Percentiles rank a stretch among this genome's conserved stretches.
phyloP scores from a whole-genome alignment of 176 grass and related monocot genomes.

The Oryza rufipogon region DNA sequence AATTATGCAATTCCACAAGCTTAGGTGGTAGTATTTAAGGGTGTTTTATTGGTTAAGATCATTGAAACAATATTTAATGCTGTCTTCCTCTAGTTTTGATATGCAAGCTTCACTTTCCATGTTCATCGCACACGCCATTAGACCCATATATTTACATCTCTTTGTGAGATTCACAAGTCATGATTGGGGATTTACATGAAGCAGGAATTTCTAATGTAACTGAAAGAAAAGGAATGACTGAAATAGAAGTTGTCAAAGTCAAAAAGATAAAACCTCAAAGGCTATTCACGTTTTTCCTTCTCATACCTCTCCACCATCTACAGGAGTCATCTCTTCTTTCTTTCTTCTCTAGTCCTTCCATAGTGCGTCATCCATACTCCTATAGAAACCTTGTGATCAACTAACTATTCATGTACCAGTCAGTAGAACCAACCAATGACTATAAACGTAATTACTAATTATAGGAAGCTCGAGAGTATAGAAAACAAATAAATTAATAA shows the following conservation, averaged over 20 bases:
- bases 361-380: not conserved
- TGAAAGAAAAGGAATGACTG: not conserved
- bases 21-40: not conserved
- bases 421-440: not conserved
- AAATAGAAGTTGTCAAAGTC: not conserved
- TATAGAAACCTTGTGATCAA: no score
- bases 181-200: no score
- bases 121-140: not conserved
- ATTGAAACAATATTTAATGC: not conserved
- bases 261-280: not conserved
- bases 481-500: not conserved
- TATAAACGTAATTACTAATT: not conserved
- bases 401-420: no score
- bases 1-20: not conserved
- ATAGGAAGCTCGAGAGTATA: not conserved
- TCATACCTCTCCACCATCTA: not conserved
- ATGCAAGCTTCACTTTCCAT: not conserved
- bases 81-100: not conserved
- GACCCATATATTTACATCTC: not conserved
- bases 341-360: not conserved
- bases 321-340: not conserved
- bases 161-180: no score
- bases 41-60: not conserved
- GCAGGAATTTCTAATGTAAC: not conserved
- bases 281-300: not conserved